Evolutionary conservation across 2,329 filamentous ascomycete genomes (phyloP).

Genomic region (Penicillium sp.): DNA sequence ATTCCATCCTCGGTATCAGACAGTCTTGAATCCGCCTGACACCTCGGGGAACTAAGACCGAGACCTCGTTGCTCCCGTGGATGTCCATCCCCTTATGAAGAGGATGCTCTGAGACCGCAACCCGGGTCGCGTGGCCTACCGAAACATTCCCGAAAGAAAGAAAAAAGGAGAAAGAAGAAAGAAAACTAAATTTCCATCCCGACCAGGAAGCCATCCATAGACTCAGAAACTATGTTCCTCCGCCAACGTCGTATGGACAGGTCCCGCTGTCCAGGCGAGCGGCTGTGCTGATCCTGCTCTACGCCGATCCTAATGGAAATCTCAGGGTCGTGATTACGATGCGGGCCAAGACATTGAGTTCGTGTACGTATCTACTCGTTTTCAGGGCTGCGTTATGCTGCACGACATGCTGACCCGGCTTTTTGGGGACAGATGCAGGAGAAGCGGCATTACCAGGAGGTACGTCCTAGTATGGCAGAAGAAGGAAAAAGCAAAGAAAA

Average conservation of each 20-base stretch:
- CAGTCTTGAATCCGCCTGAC: not conserved
- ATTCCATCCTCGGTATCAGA: not conserved
- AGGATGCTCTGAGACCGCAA: constrained; percentile 13
- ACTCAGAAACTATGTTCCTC: constrained; percentile 53
- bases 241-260: constrained; percentile 53
- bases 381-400: constrained; percentile 7
- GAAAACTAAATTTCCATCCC: not conserved
- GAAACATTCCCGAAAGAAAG: not conserved
- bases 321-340: constrained; percentile 63
- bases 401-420: constrained; percentile 19
- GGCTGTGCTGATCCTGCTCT: constrained; percentile 81
- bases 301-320: constrained; percentile 75
- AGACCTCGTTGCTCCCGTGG: constrained; percentile 9
- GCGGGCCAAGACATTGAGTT: constrained; percentile 54
- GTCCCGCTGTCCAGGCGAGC: constrained; percentile 63
- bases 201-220: constrained; percentile 50
- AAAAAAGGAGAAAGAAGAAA: not conserved
- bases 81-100: constrained; percentile 16
- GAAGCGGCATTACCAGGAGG: constrained; percentile 84
- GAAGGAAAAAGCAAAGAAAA: not conserved
- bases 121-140: constrained; percentile 7
- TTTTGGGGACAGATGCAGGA: constrained; percentile 53
- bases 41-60: not conserved
- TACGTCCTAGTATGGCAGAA: constrained; percentile 42
- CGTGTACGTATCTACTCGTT: constrained; percentile 41